Conservation (phyloP, 75 land plant species). For the Sequoiadendron giganteum region DNA sequence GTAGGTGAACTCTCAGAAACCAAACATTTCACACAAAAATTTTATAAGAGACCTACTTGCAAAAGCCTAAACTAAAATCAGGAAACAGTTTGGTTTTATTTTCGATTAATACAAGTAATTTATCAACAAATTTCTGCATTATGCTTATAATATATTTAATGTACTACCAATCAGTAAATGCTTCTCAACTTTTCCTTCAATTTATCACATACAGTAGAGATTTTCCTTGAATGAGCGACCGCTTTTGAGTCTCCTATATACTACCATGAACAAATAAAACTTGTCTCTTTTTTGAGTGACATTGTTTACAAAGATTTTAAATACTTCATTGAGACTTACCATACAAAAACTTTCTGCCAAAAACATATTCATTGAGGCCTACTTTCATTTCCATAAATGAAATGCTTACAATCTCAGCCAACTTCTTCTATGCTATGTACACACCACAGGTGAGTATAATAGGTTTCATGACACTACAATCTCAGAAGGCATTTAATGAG, state of each 20-base stretch:
- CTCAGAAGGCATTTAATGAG: background rate
- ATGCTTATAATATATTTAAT: background rate
- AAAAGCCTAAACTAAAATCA: background rate
- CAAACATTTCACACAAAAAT: background rate
- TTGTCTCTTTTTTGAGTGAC: background rate
- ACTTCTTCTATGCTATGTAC: background rate
- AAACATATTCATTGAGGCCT: background rate
- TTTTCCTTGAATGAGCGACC: background rate
- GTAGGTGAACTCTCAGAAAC: background rate
- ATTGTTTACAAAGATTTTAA: background rate
- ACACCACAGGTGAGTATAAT: background rate
- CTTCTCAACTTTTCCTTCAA: background rate
- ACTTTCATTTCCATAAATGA: background rate
- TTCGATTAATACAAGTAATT: background rate
- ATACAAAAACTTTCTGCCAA: background rate
- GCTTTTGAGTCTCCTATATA: background rate
- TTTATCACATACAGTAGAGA: background rate
- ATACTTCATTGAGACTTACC: background rate
- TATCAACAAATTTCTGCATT: background rate
- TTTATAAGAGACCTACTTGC: background rate
- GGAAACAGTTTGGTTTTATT: background rate
- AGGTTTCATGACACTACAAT: background rate
- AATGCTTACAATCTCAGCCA: background rate
- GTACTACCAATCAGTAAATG: background rate
- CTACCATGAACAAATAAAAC: background rate